phyloP scores from a whole-genome alignment of 805 yeast species.

The Sugiyamaella floridensis region DNA sequence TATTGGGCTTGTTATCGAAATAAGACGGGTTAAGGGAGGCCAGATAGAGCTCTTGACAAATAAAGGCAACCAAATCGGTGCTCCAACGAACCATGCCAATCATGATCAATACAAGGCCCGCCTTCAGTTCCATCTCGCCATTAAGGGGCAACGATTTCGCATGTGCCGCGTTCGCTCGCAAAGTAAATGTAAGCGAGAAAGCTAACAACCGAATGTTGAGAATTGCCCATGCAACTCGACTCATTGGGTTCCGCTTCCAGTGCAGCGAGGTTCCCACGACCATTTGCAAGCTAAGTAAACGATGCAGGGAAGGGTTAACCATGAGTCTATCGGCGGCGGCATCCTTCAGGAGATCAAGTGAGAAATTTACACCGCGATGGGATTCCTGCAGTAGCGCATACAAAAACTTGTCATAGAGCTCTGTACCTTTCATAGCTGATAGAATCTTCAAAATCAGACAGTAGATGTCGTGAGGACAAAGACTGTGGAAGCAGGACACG shows the following conservation, averaged over 20 bases:
- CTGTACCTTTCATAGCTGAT: conserved; percentile 35
- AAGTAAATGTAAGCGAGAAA: conserved; percentile 63
- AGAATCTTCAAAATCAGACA: conserved; percentile 40
- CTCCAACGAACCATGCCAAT: conserved; percentile 86
- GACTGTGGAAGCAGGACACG: conserved; percentile 59
- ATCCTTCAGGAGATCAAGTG: conserved; percentile 62
- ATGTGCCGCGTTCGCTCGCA: conserved; percentile 34
- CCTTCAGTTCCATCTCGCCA: conserved; percentile 24
- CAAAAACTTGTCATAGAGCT: conserved; percentile 29
- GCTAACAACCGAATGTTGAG: conserved; percentile 65
- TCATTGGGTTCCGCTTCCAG: conserved; percentile 39
- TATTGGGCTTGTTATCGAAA: conserved; percentile 1
- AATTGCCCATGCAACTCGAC: conserved; percentile 52
- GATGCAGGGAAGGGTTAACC: conserved; percentile 71
- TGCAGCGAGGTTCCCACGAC: conserved; percentile 48
- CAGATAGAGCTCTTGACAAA: conserved; percentile 57
- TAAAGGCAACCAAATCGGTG: conserved; percentile 63
- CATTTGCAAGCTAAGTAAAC: conserved; percentile 62
- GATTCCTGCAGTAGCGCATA: conserved; percentile 52
- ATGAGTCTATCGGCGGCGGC: conserved; percentile 63
- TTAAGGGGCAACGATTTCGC: conserved; percentile 46
- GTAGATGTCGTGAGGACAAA: conserved; percentile 63
- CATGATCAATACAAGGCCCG: conserved; percentile 26
- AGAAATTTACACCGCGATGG: conserved; percentile 68
- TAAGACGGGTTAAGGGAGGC: conserved; percentile 13